These are phyloP conservation scores for Barnettozyma salicaria DNA, from an alignment of 805 yeast genomes.

Conservation along the genomic window DNA sequence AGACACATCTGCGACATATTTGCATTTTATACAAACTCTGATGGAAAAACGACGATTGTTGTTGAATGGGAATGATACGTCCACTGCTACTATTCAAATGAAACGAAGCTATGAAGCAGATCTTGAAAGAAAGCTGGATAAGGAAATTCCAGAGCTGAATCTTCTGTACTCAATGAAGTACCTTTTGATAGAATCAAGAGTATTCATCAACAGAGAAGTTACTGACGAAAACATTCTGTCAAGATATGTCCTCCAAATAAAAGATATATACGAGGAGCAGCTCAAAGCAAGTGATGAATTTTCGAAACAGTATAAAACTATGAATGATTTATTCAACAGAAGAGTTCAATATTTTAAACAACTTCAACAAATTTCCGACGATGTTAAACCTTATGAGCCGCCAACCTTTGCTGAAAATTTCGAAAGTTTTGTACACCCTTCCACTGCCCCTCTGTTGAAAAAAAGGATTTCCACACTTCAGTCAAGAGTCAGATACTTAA, in stretches of 20 bases:
- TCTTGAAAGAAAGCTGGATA: slow-evolving; percentile 15
- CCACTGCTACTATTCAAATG: too few relatives aligned
- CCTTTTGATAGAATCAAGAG: slow-evolving; percentile 15
- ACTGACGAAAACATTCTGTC: slow-evolving; percentile 9
- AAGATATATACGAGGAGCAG: slow-evolving; percentile 29
- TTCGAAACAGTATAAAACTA: slow-evolving; percentile 41
- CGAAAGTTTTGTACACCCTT: too few relatives aligned
- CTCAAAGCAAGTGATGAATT: slow-evolving; percentile 24
- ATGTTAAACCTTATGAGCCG: too few relatives aligned
- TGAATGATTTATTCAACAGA: slow-evolving; percentile 68
- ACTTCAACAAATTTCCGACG: slow-evolving; percentile 81
- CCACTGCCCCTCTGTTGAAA: too few relatives aligned
- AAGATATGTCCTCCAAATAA: slow-evolving; percentile 17
- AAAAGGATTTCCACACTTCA: too few relatives aligned
- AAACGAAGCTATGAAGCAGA: too few relatives aligned
- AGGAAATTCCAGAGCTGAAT: slow-evolving; percentile 8
- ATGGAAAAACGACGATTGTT: slow-evolving; percentile 39
- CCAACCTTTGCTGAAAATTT: too few relatives aligned
- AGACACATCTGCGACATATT: slow-evolving; percentile 55
- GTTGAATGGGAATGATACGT: slow-evolving; percentile 24
- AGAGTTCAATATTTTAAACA: slow-evolving; percentile 78
- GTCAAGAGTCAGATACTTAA: slow-evolving; percentile 47
- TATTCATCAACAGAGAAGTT: slow-evolving; percentile 2
- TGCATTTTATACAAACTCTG: slow-evolving; percentile 46
- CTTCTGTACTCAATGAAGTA: slow-evolving; percentile 9